Evolutionary conservation across 176 grass and related monocot genomes (phyloP).

Genomic region (Oryza nivara): DNA sequence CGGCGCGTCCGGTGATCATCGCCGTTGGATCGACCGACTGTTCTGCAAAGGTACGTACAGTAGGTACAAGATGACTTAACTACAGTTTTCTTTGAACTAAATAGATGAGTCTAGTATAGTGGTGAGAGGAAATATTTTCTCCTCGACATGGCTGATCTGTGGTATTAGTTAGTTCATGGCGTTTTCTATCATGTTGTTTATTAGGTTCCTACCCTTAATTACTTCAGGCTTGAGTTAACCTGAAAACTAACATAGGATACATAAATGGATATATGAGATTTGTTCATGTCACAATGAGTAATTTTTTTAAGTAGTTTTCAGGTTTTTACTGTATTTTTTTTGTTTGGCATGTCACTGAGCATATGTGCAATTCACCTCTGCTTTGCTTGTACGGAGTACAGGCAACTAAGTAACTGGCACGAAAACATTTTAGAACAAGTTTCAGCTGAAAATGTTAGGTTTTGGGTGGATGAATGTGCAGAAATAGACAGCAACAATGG

Average conservation of each 20-base stretch:
- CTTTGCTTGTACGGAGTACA: neutral
- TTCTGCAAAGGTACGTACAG: neutral
- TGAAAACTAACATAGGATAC: no score
- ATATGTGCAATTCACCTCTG: neutral
- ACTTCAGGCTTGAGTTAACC: neutral
- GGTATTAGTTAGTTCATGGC: neutral
- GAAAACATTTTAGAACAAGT: neutral
- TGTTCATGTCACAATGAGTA: no score
- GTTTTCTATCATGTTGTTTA: neutral
- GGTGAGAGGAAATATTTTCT: no score
- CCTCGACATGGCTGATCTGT: no score
- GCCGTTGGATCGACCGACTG: neutral
- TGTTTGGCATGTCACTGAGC: neutral
- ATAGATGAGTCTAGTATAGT: no score
- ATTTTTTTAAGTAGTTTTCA: no score
- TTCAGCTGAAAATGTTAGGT: neutral
- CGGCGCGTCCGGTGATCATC: neutral
- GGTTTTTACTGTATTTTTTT: no score
- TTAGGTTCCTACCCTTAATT: neutral
- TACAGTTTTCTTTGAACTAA: neutral
- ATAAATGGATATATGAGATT: no score
- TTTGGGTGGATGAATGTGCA: neutral
- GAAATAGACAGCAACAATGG: constrained; percentile 5
- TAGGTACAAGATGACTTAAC: neutral
- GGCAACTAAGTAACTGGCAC: neutral